phyloP scores from a whole-genome alignment of 2,329 filamentous ascomycete species.

The Penicillium hesseltinei region DNA sequence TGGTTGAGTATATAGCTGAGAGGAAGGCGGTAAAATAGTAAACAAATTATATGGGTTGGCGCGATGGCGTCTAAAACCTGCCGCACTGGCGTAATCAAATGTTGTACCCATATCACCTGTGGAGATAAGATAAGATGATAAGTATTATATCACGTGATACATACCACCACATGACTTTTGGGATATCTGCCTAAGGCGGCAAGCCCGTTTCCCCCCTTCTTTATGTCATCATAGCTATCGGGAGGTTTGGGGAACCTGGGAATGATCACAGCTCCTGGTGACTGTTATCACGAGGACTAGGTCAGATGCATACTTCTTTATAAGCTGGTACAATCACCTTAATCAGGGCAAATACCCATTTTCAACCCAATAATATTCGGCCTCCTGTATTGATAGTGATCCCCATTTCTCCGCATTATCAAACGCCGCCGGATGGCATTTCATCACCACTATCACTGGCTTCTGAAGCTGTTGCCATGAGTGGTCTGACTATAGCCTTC shows the following conservation, averaged over 20 bases:
- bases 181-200: not conserved
- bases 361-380: not conserved
- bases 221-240: constrained; percentile 19
- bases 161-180: not conserved
- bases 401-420: constrained; percentile 12
- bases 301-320: constrained; percentile 16
- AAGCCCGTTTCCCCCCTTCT: not conserved
- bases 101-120: not conserved
- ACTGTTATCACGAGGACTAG: constrained; percentile 12
- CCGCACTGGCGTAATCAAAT: no score
- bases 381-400: not conserved
- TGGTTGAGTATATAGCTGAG: no score
- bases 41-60: no score
- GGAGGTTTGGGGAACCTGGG: not conserved
- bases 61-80: no score
- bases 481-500: constrained; percentile 2
- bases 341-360: not conserved
- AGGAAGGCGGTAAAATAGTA: no score
- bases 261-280: constrained; percentile 9
- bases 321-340: not conserved
- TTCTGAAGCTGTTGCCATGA: constrained; percentile 17
- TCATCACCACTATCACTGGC: constrained; percentile 5
- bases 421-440: constrained; percentile 8
- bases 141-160: not conserved
- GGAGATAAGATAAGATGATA: not conserved